phyloP scores from a whole-genome alignment of 2,329 filamentous ascomycete genomes.

The Dothistroma pini region DNA sequence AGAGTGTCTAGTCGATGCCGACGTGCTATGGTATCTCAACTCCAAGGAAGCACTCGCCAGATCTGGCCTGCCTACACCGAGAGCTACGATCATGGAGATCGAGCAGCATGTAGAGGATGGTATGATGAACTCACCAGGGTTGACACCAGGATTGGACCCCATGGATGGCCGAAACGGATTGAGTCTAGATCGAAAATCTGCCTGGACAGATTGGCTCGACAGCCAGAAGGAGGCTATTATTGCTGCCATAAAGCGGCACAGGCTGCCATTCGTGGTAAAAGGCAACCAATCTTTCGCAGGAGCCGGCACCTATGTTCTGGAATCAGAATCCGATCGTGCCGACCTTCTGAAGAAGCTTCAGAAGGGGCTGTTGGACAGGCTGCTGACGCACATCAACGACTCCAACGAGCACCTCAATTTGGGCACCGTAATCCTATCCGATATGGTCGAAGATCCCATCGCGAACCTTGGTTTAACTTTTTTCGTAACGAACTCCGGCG shows the following conservation, averaged over 20 bases:
- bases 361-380: background rate
- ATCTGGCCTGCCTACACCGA: slow-evolving; percentile 8
- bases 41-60: slow-evolving; percentile 10
- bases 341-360: slow-evolving; percentile 1
- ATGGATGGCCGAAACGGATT: background rate
- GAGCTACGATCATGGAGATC: slow-evolving; percentile 1
- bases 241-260: background rate
- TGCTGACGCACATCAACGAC: slow-evolving; percentile 3
- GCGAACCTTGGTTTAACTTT: slow-evolving; percentile 6
- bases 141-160: slow-evolving; percentile 5
- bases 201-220: slow-evolving; percentile 6
- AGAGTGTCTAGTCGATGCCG: slow-evolving; percentile 2
- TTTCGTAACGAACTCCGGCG: slow-evolving; percentile 5
- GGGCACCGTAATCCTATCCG: slow-evolving; percentile 4
- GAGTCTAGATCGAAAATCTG: background rate
- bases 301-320: slow-evolving; percentile 5
- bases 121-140: slow-evolving; percentile 3
- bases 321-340: slow-evolving; percentile 4
- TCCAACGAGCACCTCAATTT: slow-evolving; percentile 12
- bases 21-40: slow-evolving; percentile 7
- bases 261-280: slow-evolving; percentile 9
- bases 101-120: slow-evolving; percentile 7
- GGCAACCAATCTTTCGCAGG: slow-evolving; percentile 9
- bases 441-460: slow-evolving; percentile 8
- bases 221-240: slow-evolving; percentile 3